Evolutionary conservation across 139 green algal genomes (phyloP).

Genomic region (Auxenochlorella protothecoides): DNA sequence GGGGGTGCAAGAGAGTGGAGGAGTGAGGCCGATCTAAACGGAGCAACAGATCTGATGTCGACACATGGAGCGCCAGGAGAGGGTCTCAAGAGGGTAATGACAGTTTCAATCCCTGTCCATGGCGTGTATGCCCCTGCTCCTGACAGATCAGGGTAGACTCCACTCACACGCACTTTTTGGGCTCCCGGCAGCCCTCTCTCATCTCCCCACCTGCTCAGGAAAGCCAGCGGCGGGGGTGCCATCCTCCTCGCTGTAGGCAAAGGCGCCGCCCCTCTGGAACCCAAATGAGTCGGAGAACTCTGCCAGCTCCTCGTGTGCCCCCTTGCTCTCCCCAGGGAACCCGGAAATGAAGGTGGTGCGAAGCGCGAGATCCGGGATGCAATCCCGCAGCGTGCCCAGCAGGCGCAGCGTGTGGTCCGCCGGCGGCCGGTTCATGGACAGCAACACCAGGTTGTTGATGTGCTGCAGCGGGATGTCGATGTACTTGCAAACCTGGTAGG

Average conservation of each 20-base stretch:
- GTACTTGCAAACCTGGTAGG: constrained; percentile 79
- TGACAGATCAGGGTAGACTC: too few relatives aligned
- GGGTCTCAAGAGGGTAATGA: background rate
- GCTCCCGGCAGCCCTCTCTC: too few relatives aligned
- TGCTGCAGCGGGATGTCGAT: constrained; percentile 94
- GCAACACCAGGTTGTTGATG: constrained; percentile 72
- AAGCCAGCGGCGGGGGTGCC: constrained; percentile 70
- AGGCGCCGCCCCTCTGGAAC: constrained; percentile 77
- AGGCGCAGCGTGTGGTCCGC: constrained; percentile 50
- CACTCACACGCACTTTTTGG: too few relatives aligned
- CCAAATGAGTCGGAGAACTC: constrained; percentile 51
- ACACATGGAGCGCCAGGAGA: background rate
- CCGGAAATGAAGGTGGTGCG: constrained; percentile 85
- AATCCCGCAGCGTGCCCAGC: constrained; percentile 59
- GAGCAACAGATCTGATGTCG: background rate
- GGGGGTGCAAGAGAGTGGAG: background rate
- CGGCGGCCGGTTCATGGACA: constrained; percentile 78
- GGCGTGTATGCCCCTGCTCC: too few relatives aligned
- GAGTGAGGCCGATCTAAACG: background rate
- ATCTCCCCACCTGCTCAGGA: constrained; percentile 36
- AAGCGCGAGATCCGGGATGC: constrained; percentile 69
- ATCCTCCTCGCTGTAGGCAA: constrained; percentile 79
- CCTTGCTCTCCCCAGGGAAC: constrained; percentile 71
- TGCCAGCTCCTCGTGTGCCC: constrained; percentile 65
- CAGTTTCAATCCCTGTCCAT: background rate